A percentile compares a stretch with the other conserved stretches of the same genome.
These are phyloP conservation scores for Mortierella sp. DNA, from an alignment of 371 early-diverging fungal genomes.

Conservation along the genomic window DNA sequence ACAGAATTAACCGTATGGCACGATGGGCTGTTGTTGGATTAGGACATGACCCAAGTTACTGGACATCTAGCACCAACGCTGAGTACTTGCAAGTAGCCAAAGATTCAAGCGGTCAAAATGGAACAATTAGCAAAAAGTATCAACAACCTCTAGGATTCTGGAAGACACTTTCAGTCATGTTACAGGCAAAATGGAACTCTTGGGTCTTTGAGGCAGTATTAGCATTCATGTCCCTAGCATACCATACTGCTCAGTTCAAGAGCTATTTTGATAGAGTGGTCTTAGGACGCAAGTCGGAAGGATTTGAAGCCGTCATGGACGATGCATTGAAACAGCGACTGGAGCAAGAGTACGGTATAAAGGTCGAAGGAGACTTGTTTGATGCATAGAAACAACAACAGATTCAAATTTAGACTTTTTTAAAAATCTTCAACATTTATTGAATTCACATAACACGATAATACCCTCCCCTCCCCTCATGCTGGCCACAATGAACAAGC, in stretches of 20 bases:
- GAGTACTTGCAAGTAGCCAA: constrained; percentile 3
- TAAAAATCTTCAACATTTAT: background rate
- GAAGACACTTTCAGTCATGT: constrained; percentile 22
- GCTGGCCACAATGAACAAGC: background rate
- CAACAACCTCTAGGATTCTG: constrained; percentile 29
- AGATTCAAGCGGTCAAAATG: background rate
- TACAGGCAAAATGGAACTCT: constrained; percentile 34
- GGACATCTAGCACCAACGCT: constrained; percentile 4
- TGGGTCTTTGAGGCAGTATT: constrained; percentile 70
- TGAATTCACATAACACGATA: constrained; percentile 1
- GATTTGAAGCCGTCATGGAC: constrained; percentile 82
- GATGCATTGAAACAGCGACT: constrained; percentile 69
- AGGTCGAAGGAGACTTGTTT: constrained; percentile 75
- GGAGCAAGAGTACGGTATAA: constrained; percentile 76
- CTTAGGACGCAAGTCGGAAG: constrained; percentile 58
- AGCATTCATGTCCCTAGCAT: constrained; percentile 70
- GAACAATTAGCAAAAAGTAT: background rate
- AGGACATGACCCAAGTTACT: constrained; percentile 36
- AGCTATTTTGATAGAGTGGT: constrained; percentile 58
- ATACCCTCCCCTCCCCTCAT: background rate
- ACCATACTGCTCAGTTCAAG: constrained; percentile 65
- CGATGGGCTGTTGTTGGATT: constrained; percentile 81
- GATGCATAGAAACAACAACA: constrained; percentile 65
- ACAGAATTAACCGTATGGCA: constrained; percentile 91
- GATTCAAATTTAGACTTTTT: background rate